Evolutionary conservation across 371 early-diverging fungal species (phyloP).

Genomic region (Rhizopus microsporus): DNA sequence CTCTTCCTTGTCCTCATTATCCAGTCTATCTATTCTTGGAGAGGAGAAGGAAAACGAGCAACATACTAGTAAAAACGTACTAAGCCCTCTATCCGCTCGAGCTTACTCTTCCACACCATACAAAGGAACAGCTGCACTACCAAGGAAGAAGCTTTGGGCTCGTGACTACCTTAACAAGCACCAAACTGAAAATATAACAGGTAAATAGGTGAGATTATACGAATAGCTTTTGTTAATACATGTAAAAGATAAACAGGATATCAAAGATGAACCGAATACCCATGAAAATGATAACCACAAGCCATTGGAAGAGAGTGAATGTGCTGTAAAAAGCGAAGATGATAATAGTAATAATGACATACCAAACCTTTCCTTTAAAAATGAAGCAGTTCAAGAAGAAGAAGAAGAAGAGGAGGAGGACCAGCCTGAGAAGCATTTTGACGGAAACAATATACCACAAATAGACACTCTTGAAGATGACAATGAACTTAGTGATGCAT

Average conservation of each 20-base stretch:
- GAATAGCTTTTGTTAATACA: too few species aligned
- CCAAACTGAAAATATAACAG: too few species aligned
- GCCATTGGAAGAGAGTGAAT: background rate
- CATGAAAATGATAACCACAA: background rate
- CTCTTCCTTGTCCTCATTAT: constrained; percentile 26
- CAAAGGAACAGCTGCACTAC: constrained; percentile 7
- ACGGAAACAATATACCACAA: background rate
- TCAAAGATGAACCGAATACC: background rate
- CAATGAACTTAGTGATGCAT: constrained; percentile 34
- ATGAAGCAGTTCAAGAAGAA: background rate
- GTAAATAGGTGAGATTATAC: too few species aligned
- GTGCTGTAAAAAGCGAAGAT: background rate
- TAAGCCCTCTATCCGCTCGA: background rate
- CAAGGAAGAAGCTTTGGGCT: constrained; percentile 30
- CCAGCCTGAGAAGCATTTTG: background rate
- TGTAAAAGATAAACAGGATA: background rate
- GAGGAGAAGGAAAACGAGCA: constrained; percentile 11
- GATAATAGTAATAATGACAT: background rate
- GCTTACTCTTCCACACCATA: background rate
- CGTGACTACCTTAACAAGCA: constrained; percentile 19
- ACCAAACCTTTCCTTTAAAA: background rate
- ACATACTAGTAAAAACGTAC: background rate
- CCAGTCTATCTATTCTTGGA: constrained; percentile 23
- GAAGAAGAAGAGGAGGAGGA: background rate
- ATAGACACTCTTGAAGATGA: background rate